Evolutionary conservation across 1,284 basidiomycete genomes (phyloP), one percentile per base, ranked within the genome.

Genomic region (Xanthoconium separans): DNA sequence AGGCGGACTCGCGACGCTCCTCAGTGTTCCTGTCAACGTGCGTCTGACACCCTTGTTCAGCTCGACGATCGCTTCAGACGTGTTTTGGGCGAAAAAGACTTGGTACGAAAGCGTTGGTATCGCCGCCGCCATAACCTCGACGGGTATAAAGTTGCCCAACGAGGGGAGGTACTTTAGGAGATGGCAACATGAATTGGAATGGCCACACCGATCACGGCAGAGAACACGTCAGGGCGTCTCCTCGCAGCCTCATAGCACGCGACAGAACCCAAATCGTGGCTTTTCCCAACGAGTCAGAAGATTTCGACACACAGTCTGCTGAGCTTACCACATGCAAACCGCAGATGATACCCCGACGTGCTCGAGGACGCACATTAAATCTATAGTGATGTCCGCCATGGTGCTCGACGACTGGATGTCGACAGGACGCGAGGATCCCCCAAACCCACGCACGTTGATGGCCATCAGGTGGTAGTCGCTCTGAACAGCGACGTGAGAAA

Each of bases 211-310:
- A 84, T 70, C n/a, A 88, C 78, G 2, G 73, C 84, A 3, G 68
- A 73, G 62, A 89, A 78, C 2, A 83, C 64, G 57, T 87, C 84
- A 0, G 85, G 87, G 20, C 85, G 73, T 70, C 77, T 75, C 12
- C 85, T 77, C 2, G 81, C 84, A 15, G 83, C 81, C 65, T 88
- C 83, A 62, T 82, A 84, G 61, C 86, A 89, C 2, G 81, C 60
- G 51, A 80, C 76, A 2, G 83, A 73, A 36, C 87, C 87, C 87
- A 86, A 89, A 58, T 89, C 87, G 59, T 89, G 87, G 10, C 87
- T 87, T 40, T 9, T 37, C 31, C 6, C 9, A 43, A 9, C 1
- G 31, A n/a, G 40, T 53, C 37, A 54, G 49, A 55, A 36, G 1
- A 40, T 22, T 22, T 15, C n/a, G 15, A 18, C 0, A 31, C 18